These are phyloP conservation scores for Cutaneotrichosporon spelunceum DNA, from an alignment of 1,284 basidiomycete species.

Conservation along the genomic window DNA sequence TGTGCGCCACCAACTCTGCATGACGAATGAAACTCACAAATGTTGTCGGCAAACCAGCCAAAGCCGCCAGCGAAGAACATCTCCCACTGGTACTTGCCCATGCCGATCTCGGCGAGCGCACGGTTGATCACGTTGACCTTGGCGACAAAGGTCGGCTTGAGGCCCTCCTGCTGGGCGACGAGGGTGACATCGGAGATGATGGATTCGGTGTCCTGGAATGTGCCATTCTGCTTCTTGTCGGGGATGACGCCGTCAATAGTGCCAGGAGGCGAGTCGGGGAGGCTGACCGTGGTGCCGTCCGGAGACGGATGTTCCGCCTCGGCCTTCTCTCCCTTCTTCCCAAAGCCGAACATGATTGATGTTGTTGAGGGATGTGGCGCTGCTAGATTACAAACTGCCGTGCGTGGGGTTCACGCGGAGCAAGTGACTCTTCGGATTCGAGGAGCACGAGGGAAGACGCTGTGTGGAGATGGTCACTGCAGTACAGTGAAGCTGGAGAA, in stretches of 20 bases:
- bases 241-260: neutral
- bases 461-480: neutral
- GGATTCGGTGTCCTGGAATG: slow-evolving; percentile 22
- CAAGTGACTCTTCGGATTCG: neutral
- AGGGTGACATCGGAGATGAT: slow-evolving; percentile 22
- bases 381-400: neutral
- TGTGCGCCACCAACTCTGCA: neutral
- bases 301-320: neutral
- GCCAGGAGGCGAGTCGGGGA: neutral
- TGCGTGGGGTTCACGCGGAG: neutral
- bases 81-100: slow-evolving; percentile 62
- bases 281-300: neutral
- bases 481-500: neutral
- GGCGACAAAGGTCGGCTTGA: slow-evolving; percentile 35
- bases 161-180: slow-evolving; percentile 26
- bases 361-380: neutral
- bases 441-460: neutral
- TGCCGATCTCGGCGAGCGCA: slow-evolving; percentile 55
- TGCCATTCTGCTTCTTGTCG: slow-evolving; percentile 1
- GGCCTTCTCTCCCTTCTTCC: neutral
- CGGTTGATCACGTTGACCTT: slow-evolving; percentile 38
- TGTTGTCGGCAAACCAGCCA: slow-evolving; percentile 51
- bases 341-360: slow-evolving; percentile 6
- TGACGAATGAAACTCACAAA: slow-evolving; percentile 45
- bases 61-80: slow-evolving; percentile 58